Percentiles rank a stretch among this genome's conserved stretches.
Conservation (phyloP, 495 filamentous ascomycete species). For the Aspergillus ellipticus region DNA sequence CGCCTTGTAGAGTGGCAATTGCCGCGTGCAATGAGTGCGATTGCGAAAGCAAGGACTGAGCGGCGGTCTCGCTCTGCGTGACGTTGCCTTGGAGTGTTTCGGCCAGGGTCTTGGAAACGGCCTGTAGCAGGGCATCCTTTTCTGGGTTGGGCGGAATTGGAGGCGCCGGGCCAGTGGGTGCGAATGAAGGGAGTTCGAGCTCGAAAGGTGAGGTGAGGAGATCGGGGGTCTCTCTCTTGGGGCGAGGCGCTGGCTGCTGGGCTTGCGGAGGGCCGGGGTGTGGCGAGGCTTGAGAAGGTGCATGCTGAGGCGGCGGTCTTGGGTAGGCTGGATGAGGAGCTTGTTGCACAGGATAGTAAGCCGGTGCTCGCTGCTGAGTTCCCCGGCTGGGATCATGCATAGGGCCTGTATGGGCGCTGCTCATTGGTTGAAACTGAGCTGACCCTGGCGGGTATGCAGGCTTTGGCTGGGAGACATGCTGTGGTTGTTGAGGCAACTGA, state of each 20-base stretch:
- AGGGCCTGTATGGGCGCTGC: slow-evolving; percentile 7
- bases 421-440: slow-evolving; percentile 15
- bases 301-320: slow-evolving; percentile 13
- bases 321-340: slow-evolving; percentile 18
- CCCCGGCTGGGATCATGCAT: slow-evolving; percentile 6
- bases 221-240: slow-evolving; percentile 56
- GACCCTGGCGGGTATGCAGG: slow-evolving; percentile 13
- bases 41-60: slow-evolving; percentile 74
- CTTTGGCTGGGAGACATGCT: slow-evolving; percentile 14
- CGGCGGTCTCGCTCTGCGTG: slow-evolving; percentile 62
- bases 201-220: slow-evolving; percentile 69
- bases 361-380: slow-evolving; percentile 7
- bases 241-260: slow-evolving; percentile 29
- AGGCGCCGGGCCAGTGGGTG: slow-evolving; percentile 60
- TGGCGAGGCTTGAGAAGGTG: slow-evolving; percentile 8
- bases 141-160: slow-evolving; percentile 95
- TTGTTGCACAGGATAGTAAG: slow-evolving; percentile 21
- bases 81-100: slow-evolving; percentile 61
- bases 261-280: slow-evolving; percentile 10
- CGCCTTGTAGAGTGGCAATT: slow-evolving; percentile 61
- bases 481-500: slow-evolving; percentile 6
- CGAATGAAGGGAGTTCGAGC: slow-evolving; percentile 56
- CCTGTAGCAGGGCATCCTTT: slow-evolving; percentile 81
- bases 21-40: slow-evolving; percentile 69
- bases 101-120: slow-evolving; percentile 66